Evolutionary conservation across 768 basidiomycete species (phyloP), one percentile per base, ranked within the genome.

Genomic region (Boletus rex-veris): DNA sequence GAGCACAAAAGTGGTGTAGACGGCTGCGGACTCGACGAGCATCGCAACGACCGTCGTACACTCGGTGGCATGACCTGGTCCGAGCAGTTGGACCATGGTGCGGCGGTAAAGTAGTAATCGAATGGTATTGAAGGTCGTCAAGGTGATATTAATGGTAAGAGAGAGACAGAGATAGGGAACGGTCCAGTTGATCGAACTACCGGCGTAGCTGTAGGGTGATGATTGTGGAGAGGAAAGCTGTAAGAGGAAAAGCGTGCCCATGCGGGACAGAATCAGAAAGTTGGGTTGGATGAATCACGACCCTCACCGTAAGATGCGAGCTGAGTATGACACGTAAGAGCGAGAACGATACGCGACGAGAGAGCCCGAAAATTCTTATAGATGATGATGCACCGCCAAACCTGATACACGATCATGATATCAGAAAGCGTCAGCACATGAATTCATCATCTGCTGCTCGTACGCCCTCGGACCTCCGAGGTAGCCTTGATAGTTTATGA

Each of bases 51-150:
- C 26, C 7, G 58, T 63, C n/a, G 69, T 67, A 45, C 66, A 61
- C 21, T 63, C 67, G 2, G 37, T 38, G 24, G 45, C 59, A 26
- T 62, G 69, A 12, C 58, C 61, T 9, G 63, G 64, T 8, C 68
- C 64, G 9, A 62, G 59, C 0, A 55, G 24, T 16, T 48, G 54
- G 18, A 49, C 49, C 40, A 58, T 60, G 40, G 61, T 50, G 5
- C 54, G 54, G n/a, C 69, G 63, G 53, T 72, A 65, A 45, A 65
- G 18, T 2, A 64, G 33, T 5, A 71, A 48, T 40, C 72, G 66
- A 2, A 50, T 7, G n/a, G 58, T 60, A 36, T 73, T 64, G 12
- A 72, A 54, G 21, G 58, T 37, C 5, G 65, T 64, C 8, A 67
- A 46, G 36, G 65, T 0, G 26, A 69, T 52, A 15, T 70, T 71